A percentile compares a stretch with the other conserved stretches of the same genome.
Conservation (phyloP, 1,139 yeast species). For the Pichia sp. region DNA sequence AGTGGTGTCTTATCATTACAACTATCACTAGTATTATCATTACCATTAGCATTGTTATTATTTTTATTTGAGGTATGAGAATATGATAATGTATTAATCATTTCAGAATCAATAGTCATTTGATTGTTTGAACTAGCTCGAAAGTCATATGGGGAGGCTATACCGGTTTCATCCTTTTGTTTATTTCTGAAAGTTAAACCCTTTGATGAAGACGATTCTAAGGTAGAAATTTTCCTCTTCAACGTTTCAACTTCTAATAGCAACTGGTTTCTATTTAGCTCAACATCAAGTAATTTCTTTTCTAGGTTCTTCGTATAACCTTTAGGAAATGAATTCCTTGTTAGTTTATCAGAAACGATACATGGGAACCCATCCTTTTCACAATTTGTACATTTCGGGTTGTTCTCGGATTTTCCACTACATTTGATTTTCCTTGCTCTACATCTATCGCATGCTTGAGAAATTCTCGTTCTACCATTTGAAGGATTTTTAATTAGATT, state of each 20-base stretch:
- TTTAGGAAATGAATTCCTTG: slow-evolving; percentile 67
- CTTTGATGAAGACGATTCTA: background rate
- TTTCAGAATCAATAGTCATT: slow-evolving; percentile 1
- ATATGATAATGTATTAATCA: background rate
- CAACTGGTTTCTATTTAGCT: slow-evolving; percentile 45
- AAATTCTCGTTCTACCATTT: slow-evolving; percentile 40
- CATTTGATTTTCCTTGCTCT: slow-evolving; percentile 71
- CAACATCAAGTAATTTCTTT: slow-evolving; percentile 50
- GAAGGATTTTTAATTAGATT: slow-evolving; percentile 30
- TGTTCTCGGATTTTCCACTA: slow-evolving; percentile 47
- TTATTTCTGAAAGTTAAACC: background rate
- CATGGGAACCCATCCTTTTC: slow-evolving; percentile 58
- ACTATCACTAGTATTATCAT: background rate
- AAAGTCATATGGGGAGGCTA: background rate
- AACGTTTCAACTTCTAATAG: slow-evolving; percentile 26
- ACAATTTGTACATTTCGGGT: slow-evolving; percentile 61
- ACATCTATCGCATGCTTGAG: slow-evolving; percentile 80
- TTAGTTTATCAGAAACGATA: slow-evolving; percentile 62
- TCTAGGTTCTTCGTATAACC: slow-evolving; percentile 74
- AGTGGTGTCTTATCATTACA: background rate
- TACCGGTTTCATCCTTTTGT: background rate
- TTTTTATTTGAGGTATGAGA: background rate
- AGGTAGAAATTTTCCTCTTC: slow-evolving; percentile 10
- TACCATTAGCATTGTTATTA: background rate
- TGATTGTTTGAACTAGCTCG: background rate